Evolutionary conservation across 352 stramenopile species (phyloP).

Genomic region (Plasmopara halstedii): DNA sequence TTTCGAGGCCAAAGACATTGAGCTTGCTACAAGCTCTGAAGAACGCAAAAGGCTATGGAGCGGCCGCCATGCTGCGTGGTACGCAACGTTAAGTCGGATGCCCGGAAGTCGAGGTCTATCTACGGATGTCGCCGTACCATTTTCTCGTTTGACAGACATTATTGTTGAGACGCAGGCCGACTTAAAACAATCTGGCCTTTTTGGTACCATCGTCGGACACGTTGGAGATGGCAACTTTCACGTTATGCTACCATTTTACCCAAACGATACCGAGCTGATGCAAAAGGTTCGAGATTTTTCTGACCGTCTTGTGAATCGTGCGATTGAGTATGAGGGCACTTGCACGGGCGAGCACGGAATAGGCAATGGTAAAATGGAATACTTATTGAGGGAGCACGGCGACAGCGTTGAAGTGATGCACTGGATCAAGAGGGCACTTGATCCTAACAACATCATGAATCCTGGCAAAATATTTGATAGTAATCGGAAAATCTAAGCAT

Average conservation of each 20-base stretch:
- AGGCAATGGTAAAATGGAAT: slow-evolving; percentile 92
- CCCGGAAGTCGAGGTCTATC: slow-evolving; percentile 77
- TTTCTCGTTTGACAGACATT: slow-evolving; percentile 89
- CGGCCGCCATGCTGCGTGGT: slow-evolving; percentile 81
- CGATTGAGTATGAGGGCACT: slow-evolving; percentile 89
- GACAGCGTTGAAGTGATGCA: slow-evolving; percentile 90
- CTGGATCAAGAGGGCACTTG: slow-evolving; percentile 90
- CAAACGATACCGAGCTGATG: slow-evolving; percentile 80
- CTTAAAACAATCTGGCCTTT: slow-evolving; percentile 79
- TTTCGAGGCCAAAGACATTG: slow-evolving; percentile 77
- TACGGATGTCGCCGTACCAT: slow-evolving; percentile 96
- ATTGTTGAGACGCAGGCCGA: slow-evolving; percentile 91
- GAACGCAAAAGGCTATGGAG: slow-evolving; percentile 82
- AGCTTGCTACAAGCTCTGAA: slow-evolving; percentile 56
- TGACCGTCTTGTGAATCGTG: slow-evolving; percentile 69
- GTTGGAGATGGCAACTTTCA: slow-evolving; percentile 98
- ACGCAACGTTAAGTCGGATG: slow-evolving; percentile 73
- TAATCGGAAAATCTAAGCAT: not conserved
- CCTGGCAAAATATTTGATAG: slow-evolving; percentile 94
- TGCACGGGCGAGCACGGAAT: slow-evolving; percentile 98
- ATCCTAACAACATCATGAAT: slow-evolving; percentile 96
- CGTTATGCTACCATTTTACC: slow-evolving; percentile 91
- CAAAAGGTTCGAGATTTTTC: slow-evolving; percentile 85
- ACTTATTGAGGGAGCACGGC: slow-evolving; percentile 88
- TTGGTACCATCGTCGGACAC: slow-evolving; percentile 90